Percentiles rank a stretch among this genome's conserved stretches.
phyloP scores from a whole-genome alignment of 768 basidiomycete species.

The Lactifluus rugatus region DNA sequence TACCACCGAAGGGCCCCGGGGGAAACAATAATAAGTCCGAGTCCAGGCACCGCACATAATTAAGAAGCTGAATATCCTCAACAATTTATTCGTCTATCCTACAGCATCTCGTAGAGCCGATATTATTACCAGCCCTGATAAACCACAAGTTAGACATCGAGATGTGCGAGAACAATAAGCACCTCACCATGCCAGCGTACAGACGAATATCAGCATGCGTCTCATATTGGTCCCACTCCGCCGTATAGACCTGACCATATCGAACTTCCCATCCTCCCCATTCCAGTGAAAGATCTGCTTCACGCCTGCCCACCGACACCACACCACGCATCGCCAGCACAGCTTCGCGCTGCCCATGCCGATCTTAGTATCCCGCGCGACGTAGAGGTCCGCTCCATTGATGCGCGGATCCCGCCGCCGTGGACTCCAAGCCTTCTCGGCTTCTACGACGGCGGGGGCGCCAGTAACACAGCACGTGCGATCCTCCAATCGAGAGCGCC shows the following conservation, averaged over 20 bases:
- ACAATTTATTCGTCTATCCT: too few species aligned
- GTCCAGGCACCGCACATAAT: too few species aligned
- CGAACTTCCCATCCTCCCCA: conserved; percentile 27
- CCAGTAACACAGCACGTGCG: background rate
- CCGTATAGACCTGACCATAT: conserved; percentile 38
- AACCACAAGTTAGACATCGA: background rate
- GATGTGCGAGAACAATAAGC: background rate
- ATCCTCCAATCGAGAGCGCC: too few species aligned
- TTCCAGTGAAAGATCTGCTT: conserved; percentile 49
- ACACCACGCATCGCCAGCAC: conserved; percentile 47
- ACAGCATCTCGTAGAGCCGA: background rate
- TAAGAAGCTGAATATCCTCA: too few species aligned
- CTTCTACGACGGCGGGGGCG: conserved; percentile 11
- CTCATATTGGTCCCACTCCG: conserved; percentile 32
- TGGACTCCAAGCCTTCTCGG: conserved; percentile 26
- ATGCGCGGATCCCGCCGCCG: conserved; percentile 33
- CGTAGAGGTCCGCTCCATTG: conserved; percentile 47
- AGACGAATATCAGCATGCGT: conserved; percentile 38
- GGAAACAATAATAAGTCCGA: too few species aligned
- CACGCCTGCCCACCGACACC: conserved; percentile 49
- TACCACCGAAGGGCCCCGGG: too few species aligned
- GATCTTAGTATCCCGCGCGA: conserved; percentile 39
- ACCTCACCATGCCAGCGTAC: conserved; percentile 36
- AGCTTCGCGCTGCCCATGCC: conserved; percentile 44
- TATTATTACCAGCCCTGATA: conserved; percentile 7